Conservation (phyloP, 2,329 filamentous ascomycete species). For the Scedosporium apiospermum region DNA sequence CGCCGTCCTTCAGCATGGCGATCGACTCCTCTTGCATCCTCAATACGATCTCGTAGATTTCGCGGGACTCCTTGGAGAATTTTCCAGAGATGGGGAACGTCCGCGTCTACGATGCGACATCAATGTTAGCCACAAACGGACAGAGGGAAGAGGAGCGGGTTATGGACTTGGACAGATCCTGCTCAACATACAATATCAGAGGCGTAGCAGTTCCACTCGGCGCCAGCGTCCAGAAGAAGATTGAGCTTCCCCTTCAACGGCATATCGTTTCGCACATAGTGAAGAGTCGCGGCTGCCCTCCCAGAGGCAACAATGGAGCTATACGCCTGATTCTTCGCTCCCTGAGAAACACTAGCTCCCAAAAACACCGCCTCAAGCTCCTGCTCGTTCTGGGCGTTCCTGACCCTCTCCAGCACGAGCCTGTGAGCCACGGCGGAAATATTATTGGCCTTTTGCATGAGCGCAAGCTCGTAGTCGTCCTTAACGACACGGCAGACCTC, state of each 20-base stretch:
- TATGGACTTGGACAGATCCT: not conserved
- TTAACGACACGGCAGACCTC: constrained; percentile 62
- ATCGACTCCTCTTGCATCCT: constrained; percentile 80
- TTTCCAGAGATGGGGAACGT: constrained; percentile 73
- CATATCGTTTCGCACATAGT: constrained; percentile 76
- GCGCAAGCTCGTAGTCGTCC: constrained; percentile 63
- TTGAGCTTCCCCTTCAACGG: constrained; percentile 63
- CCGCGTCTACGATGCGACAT: constrained; percentile 48
- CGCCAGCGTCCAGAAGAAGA: constrained; percentile 76
- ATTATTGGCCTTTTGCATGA: constrained; percentile 63
- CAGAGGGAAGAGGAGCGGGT: not conserved
- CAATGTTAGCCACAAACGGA: not conserved
- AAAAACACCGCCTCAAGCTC: constrained; percentile 78
- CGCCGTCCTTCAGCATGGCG: constrained; percentile 60
- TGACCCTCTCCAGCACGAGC: constrained; percentile 51
- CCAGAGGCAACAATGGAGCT: constrained; percentile 77
- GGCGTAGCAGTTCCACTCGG: constrained; percentile 65
- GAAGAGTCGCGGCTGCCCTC: constrained; percentile 71
- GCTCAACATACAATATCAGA: constrained; percentile 47
- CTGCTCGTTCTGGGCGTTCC: constrained; percentile 61
- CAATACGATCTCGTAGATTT: constrained; percentile 75
- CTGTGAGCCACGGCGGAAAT: constrained; percentile 60
- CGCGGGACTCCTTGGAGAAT: constrained; percentile 59
- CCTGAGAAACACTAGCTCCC: constrained; percentile 63
- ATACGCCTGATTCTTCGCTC: constrained; percentile 78